Conservation (phyloP, 495 filamentous ascomycete species). For the Trichoderma reesei region DNA sequence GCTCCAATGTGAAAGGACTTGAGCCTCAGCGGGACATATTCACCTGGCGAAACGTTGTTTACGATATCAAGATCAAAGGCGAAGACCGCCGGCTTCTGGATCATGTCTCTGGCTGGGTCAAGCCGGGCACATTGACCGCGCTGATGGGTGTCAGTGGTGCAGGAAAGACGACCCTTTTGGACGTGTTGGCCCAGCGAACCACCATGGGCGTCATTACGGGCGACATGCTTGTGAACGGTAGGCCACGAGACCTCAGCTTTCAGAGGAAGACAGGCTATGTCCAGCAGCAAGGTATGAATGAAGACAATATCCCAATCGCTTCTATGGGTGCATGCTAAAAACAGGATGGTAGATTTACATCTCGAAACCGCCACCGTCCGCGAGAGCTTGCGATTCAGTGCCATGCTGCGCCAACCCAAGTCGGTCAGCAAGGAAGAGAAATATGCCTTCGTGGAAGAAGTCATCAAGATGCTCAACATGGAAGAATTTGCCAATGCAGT, state of each 20-base stretch:
- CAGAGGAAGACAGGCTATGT: slow-evolving; percentile 82
- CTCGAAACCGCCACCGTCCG: slow-evolving; percentile 66
- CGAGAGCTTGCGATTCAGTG: slow-evolving; percentile 61
- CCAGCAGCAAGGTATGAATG: slow-evolving; percentile 65
- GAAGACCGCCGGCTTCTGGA: slow-evolving; percentile 45
- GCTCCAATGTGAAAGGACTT: background rate
- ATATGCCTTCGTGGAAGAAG: slow-evolving; percentile 61
- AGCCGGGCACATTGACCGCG: slow-evolving; percentile 59
- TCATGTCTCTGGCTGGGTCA: slow-evolving; percentile 55
- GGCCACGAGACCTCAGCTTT: slow-evolving; percentile 57
- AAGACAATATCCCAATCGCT: background rate
- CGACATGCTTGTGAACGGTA: slow-evolving; percentile 65
- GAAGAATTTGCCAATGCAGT: slow-evolving; percentile 63
- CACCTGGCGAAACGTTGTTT: slow-evolving; percentile 55
- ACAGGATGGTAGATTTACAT: slow-evolving; percentile 51
- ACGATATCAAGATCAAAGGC: slow-evolving; percentile 50
- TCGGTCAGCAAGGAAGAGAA: slow-evolving; percentile 50
- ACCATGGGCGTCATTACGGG: slow-evolving; percentile 58
- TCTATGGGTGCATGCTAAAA: too few species aligned
- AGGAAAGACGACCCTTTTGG: slow-evolving; percentile 60
- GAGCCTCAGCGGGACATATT: slow-evolving; percentile 33
- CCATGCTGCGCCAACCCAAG: slow-evolving; percentile 58
- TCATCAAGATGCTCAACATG: slow-evolving; percentile 70
- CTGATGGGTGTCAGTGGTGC: slow-evolving; percentile 62
- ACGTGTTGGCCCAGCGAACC: slow-evolving; percentile 51